Base-by-base conservation (phyloP, 1,284 basidiomycete species). In the Stygiomarasmius scandens region DNA sequence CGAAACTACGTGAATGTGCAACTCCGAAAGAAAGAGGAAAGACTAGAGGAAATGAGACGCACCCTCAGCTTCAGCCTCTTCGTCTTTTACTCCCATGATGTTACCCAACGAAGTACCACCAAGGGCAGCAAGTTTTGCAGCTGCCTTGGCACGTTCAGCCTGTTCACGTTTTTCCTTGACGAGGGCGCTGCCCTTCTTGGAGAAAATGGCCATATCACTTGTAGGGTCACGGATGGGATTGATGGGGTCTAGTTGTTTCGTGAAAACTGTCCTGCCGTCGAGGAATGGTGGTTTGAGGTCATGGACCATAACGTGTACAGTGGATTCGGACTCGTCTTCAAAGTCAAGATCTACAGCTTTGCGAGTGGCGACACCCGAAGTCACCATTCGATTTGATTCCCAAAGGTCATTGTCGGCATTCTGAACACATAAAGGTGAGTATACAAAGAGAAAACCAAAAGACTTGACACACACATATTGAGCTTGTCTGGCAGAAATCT, bases 231-330 rank as follows among this genome's bases (percentile, higher is more conserved):
- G 87, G 62, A 99, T 93, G 0, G 97, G 97, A 67, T 98, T 98
- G 73, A 99, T 93, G 0, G 97, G 96, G 52, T 98, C 96, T 16
- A 99, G 81, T 70, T 99, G 97, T 70, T 92, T 96, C 1, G 97
- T 99, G 71, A 92, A 99, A 0, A 98, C 92, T 0, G 93, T 96
- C 22, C 93, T 90, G 0, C 97, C 97, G 66, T 99, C 96, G 56
- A 99, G 81, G 80, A 99, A 99, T 0, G 97, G 97, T 0, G 97
- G 97, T 65, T 97, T 97, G 54, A 99, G 84, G 70, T 98, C 92
- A 67, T 99, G 97, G 0, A 98, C 92, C 73, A 99, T 90, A 44
- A 99, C 92, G 69, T 99, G 97, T 0, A 99, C 96, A 0, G 95
- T 91, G 0, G 92, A 94, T 71, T 98, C 97, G 0, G 91, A 89